Conservation (phyloP, 2,329 filamentous ascomycete genomes). For the Tolypocladium sp. region DNA sequence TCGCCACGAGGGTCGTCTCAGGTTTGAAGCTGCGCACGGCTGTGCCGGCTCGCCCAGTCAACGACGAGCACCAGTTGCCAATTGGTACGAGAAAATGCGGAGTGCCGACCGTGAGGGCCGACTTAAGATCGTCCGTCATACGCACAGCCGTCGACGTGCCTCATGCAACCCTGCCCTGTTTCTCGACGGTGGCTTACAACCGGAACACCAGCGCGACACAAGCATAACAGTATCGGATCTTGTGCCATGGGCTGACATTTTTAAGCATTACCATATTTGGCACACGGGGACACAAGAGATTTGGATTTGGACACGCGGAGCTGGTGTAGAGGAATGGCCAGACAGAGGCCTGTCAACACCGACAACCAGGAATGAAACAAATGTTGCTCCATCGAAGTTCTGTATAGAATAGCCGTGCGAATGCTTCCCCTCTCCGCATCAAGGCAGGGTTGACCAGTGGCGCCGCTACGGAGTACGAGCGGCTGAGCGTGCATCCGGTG, state of each 20-base stretch:
- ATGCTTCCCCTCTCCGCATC: background rate
- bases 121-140: too few species aligned
- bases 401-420: background rate
- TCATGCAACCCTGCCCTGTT: conserved; percentile 2
- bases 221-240: background rate
- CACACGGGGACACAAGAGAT: background rate
- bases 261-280: background rate
- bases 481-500: background rate
- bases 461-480: background rate
- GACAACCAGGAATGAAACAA: background rate
- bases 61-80: background rate
- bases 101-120: background rate
- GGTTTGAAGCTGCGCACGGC: background rate
- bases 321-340: background rate
- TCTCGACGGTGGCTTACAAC: background rate
- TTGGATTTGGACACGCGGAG: background rate
- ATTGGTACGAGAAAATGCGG: background rate
- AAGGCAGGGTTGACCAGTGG: background rate
- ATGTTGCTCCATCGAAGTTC: background rate
- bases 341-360: background rate
- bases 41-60: background rate
- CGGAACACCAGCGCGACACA: background rate
- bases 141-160: background rate
- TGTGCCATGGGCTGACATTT: background rate
- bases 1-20: background rate